Conservation (phyloP, 164 flowering plant species). For the Kingdonia uniflora region DNA sequence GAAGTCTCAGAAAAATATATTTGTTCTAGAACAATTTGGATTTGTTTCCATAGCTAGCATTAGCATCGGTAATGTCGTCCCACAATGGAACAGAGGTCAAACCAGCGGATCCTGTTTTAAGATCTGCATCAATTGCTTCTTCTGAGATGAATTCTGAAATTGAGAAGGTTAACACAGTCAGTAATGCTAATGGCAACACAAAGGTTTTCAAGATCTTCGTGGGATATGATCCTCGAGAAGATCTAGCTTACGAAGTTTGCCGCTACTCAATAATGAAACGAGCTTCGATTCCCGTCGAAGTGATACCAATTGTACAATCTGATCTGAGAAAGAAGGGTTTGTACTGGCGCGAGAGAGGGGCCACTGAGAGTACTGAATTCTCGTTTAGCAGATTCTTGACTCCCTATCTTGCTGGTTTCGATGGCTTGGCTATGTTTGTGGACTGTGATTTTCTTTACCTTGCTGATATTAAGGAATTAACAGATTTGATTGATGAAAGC, state of each 20-base stretch:
- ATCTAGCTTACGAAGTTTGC: constrained; percentile 77
- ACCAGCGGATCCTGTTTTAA: background rate
- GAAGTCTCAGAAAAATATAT: too few relatives aligned
- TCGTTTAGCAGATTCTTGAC: constrained; percentile 77
- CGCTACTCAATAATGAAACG: constrained; percentile 58
- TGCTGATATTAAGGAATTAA: constrained; percentile 67
- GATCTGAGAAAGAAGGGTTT: constrained; percentile 56
- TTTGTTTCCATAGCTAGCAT: too few relatives aligned
- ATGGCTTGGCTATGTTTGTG: constrained; percentile 94
- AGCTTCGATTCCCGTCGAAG: constrained; percentile 68
- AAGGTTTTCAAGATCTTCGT: constrained; percentile 70
- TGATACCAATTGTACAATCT: constrained; percentile 61
- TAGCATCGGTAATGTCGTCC: too few relatives aligned
- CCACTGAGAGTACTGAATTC: constrained; percentile 88
- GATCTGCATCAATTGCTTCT: constrained; percentile 1
- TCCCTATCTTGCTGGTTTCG: constrained; percentile 56
- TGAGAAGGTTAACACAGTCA: constrained; percentile 9
- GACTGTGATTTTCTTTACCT: constrained; percentile 91
- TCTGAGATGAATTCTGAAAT: constrained; percentile 5
- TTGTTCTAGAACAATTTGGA: too few relatives aligned
- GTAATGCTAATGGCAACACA: constrained; percentile 16
- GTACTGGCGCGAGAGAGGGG: constrained; percentile 75
- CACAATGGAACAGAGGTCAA: background rate
- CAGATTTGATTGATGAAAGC: constrained; percentile 61
- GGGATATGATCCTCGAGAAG: constrained; percentile 88